These are phyloP conservation scores for Lumnitzera racemosa DNA, from an alignment of 345 rosid genomes.

Conservation along the genomic window DNA sequence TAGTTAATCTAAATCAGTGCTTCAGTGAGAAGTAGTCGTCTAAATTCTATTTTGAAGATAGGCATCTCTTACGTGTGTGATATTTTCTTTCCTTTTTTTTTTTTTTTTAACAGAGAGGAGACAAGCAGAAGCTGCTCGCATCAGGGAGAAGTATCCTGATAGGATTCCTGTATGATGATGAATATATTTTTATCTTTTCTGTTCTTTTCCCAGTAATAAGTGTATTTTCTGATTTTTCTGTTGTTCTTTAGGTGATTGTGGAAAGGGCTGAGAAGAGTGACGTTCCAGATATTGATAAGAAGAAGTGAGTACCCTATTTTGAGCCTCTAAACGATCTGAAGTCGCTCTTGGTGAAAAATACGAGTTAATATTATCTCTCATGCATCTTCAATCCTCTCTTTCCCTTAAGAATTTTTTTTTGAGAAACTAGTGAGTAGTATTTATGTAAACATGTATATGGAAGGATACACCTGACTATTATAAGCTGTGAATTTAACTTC, in stretches of 20 bases:
- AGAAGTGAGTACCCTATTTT: constrained; percentile 44
- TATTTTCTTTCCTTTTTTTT: constrained; percentile 7
- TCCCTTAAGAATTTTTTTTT: too few relatives aligned
- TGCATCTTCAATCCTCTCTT: not conserved
- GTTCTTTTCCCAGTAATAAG: not conserved
- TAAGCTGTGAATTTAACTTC: too few relatives aligned
- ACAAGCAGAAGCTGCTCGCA: constrained; percentile 89
- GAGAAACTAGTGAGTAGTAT: too few relatives aligned
- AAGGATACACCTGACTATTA: too few relatives aligned
- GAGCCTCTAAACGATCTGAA: not conserved
- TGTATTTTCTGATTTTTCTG: not conserved
- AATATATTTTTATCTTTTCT: not conserved
- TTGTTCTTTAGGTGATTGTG: constrained; percentile 62
- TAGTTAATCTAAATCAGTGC: too few relatives aligned
- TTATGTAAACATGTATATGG: too few relatives aligned
- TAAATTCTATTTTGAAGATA: too few relatives aligned
- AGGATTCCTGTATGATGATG: constrained; percentile 80
- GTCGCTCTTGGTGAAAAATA: not conserved
- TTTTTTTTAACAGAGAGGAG: constrained; percentile 63
- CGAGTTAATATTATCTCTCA: not conserved
- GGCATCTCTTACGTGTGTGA: not conserved
- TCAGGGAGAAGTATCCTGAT: constrained; percentile 92
- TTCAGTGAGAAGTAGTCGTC: too few relatives aligned
- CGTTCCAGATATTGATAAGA: constrained; percentile 95
- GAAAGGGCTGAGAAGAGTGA: constrained; percentile 95